Conservation (phyloP, 2,329 filamentous ascomycete species). For the Colletotrichum limetticola region DNA sequence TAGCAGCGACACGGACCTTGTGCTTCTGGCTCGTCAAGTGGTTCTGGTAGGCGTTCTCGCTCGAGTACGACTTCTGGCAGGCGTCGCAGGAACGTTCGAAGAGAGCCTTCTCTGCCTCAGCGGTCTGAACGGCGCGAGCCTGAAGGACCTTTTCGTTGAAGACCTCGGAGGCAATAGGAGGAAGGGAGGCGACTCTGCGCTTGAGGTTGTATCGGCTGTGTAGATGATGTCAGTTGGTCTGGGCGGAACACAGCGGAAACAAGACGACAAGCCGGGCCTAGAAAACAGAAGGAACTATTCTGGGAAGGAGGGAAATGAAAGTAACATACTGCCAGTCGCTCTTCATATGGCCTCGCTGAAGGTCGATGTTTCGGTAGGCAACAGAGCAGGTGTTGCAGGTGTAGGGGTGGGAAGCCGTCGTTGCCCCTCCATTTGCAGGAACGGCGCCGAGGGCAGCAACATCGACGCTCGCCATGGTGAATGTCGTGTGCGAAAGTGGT, state of each 20-base stretch:
- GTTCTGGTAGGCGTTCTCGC: slow-evolving; percentile 94
- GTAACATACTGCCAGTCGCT: slow-evolving; percentile 94
- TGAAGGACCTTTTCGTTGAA: slow-evolving; percentile 97
- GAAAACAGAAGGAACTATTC: background rate
- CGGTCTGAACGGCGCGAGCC: slow-evolving; percentile 84
- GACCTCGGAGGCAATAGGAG: slow-evolving; percentile 89
- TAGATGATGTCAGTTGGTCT: slow-evolving; percentile 33
- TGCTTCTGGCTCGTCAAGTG: slow-evolving; percentile 94
- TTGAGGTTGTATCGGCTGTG: slow-evolving; percentile 93
- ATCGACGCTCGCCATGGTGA: slow-evolving; percentile 58
- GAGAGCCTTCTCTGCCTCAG: slow-evolving; percentile 86
- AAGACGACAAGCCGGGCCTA: background rate
- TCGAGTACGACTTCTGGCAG: slow-evolving; percentile 94
- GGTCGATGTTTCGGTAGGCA: slow-evolving; percentile 91
- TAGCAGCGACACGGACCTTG: slow-evolving; percentile 70
- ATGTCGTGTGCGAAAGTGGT: slow-evolving; percentile 10
- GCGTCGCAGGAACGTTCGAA: slow-evolving; percentile 86
- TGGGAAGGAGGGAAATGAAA: background rate
- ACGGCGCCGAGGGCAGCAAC: slow-evolving; percentile 33
- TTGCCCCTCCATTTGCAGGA: slow-evolving; percentile 43
- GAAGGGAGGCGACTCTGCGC: slow-evolving; percentile 88
- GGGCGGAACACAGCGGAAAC: background rate
- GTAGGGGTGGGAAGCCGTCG: slow-evolving; percentile 78
- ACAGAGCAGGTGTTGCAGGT: slow-evolving; percentile 99
- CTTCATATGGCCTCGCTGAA: slow-evolving; percentile 96